phyloP scores from a whole-genome alignment of 2,329 filamentous ascomycete species.

The Hypoxylon sp. region DNA sequence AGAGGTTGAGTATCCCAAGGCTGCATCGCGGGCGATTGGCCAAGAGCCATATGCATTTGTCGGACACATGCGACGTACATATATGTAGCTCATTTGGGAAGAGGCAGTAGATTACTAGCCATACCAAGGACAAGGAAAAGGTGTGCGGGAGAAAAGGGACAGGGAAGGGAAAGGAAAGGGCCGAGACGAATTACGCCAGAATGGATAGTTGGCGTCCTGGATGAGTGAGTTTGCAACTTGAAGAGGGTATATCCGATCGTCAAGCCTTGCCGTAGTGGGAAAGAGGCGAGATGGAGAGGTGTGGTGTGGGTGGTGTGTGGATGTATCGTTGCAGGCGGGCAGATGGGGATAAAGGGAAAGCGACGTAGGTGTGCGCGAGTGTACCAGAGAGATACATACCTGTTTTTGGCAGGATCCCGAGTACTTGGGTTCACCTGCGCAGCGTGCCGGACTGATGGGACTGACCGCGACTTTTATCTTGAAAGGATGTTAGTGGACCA shows the following conservation, averaged over 20 bases:
- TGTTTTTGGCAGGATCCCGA: constrained; percentile 53
- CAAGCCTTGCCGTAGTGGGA: constrained; percentile 51
- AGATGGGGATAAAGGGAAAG: constrained; percentile 51
- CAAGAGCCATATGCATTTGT: constrained; percentile 48
- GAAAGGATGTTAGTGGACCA: constrained; percentile 32
- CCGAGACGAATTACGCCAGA: constrained; percentile 54
- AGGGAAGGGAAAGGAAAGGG: constrained; percentile 54
- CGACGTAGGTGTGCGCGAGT: constrained; percentile 42
- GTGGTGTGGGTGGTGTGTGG: constrained; percentile 50
- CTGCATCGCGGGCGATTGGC: constrained; percentile 51
- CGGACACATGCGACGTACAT: constrained; percentile 52
- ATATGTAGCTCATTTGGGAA: constrained; percentile 50
- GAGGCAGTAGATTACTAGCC: constrained; percentile 50
- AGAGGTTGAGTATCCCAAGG: constrained; percentile 46
- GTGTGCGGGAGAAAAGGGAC: constrained; percentile 55
- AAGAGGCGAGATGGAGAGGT: constrained; percentile 48
- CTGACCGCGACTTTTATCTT: constrained; percentile 43
- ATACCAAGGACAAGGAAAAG: constrained; percentile 46
- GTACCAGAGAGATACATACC: constrained; percentile 50
- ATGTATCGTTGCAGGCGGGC: constrained; percentile 56
- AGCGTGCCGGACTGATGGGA: constrained; percentile 52
- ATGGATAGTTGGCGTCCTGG: constrained; percentile 51
- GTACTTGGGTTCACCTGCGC: constrained; percentile 53
- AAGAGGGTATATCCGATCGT: constrained; percentile 54
- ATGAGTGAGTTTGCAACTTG: constrained; percentile 54